Conservation (phyloP, 2,329 filamentous ascomycete genomes). For the Aspergillus persii region DNA sequence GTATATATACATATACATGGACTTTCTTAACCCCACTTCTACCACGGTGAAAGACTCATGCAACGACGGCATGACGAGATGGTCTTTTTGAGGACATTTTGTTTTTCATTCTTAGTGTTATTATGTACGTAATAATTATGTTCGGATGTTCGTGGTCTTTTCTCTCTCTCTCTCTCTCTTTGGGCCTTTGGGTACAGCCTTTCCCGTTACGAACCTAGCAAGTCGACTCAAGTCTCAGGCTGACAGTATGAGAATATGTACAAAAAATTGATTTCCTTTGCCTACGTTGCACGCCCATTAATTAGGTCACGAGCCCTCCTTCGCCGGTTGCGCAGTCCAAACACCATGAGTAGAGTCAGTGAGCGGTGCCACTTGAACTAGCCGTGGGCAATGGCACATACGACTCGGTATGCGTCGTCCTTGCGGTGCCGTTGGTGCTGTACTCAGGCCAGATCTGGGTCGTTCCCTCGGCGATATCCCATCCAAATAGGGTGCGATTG, state of each 20-base stretch:
- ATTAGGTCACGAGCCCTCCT: background rate
- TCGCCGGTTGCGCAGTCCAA: background rate
- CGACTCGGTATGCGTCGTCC: constrained; percentile 47
- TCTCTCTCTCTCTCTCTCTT: too few species aligned
- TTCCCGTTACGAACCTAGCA: too few species aligned
- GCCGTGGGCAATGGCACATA: constrained; percentile 34
- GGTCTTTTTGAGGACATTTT: background rate
- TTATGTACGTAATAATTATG: background rate
- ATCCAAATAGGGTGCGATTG: constrained; percentile 57
- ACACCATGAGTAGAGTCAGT: background rate
- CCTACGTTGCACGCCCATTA: too few species aligned
- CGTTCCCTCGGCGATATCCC: constrained; percentile 55
- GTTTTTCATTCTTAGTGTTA: background rate
- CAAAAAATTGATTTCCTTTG: too few species aligned
- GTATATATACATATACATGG: background rate
- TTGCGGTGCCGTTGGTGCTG: constrained; percentile 39
- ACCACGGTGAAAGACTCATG: background rate
- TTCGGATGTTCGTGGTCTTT: background rate
- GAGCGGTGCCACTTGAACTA: constrained; percentile 8
- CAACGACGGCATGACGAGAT: background rate
- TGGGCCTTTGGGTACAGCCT: background rate
- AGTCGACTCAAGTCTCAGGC: too few species aligned
- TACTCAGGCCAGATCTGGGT: constrained; percentile 34
- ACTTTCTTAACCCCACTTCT: background rate
- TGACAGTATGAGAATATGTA: background rate